These are phyloP conservation scores for Akanthomyces muscarius DNA, from an alignment of 2,329 filamentous ascomycete species.

Conservation along the genomic window DNA sequence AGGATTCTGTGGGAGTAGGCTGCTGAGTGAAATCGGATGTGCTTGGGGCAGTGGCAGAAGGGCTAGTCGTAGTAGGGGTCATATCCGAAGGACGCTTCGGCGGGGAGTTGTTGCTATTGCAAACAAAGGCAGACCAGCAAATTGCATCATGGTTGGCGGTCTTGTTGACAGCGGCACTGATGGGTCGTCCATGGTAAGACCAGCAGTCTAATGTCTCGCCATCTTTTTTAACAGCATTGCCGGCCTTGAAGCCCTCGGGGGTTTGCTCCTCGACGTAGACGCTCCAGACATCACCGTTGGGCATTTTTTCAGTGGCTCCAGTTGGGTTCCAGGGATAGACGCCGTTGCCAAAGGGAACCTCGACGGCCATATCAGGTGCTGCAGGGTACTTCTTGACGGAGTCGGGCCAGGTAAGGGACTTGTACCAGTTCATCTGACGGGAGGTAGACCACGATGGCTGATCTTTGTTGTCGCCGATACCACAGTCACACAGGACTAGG, in stretches of 20 bases:
- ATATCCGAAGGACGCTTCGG: conserved; percentile 34
- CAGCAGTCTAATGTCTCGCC: conserved; percentile 39
- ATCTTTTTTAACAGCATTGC: conserved; percentile 37
- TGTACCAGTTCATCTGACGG: conserved; percentile 42
- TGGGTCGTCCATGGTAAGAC: conserved; percentile 38
- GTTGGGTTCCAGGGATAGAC: conserved; percentile 37
- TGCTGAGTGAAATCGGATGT: conserved; percentile 31
- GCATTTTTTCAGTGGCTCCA: conserved; percentile 36
- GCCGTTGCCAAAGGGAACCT: conserved; percentile 37
- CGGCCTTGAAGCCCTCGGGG: conserved; percentile 37
- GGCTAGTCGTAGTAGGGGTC: conserved; percentile 33
- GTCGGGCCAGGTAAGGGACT: conserved; percentile 35
- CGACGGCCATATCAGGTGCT: conserved; percentile 36
- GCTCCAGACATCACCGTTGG: conserved; percentile 39
- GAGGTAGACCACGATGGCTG: conserved; percentile 40
- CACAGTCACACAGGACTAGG: conserved; percentile 40
- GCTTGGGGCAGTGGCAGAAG: conserved; percentile 30
- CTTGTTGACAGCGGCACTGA: conserved; percentile 37
- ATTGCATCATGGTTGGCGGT: conserved; percentile 35
- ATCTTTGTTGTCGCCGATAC: conserved; percentile 39
- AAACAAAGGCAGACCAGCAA: conserved; percentile 40
- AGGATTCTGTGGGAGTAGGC: conserved; percentile 28
- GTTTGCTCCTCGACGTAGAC: conserved; percentile 40
- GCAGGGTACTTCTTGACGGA: conserved; percentile 33
- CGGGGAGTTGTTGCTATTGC: conserved; percentile 33